Percentiles rank a stretch among this genome's conserved stretches.
These are phyloP conservation scores for Evernia prunastri DNA, from an alignment of 495 filamentous ascomycete genomes.

Conservation along the genomic window DNA sequence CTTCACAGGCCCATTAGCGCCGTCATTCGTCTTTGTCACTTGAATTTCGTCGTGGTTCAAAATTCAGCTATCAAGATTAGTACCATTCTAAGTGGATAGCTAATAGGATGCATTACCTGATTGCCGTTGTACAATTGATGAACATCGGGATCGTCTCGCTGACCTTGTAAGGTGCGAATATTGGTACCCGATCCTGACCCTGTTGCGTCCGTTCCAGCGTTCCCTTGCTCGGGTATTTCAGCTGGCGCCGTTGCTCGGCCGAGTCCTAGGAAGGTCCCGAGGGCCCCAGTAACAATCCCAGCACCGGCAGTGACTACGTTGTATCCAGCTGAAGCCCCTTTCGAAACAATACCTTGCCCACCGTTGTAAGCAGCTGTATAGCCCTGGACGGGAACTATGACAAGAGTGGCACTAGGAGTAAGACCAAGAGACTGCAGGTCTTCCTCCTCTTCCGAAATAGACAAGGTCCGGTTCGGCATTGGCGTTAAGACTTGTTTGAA, in stretches of 20 bases:
- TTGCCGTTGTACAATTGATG: slow-evolving; percentile 85
- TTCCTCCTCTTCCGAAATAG: slow-evolving; percentile 64
- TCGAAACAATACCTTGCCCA: slow-evolving; percentile 38
- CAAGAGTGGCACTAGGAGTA: slow-evolving; percentile 70
- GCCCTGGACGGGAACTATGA: slow-evolving; percentile 64
- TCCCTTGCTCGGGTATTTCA: slow-evolving; percentile 10
- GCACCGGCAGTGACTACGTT: slow-evolving; percentile 31
- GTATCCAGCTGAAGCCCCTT: slow-evolving; percentile 40
- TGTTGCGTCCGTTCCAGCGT: slow-evolving; percentile 20
- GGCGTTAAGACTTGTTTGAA: slow-evolving; percentile 83
- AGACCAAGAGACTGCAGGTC: slow-evolving; percentile 61
- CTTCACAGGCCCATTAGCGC: background rate
- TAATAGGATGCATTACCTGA: slow-evolving; percentile 51
- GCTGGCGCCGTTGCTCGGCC: slow-evolving; percentile 28
- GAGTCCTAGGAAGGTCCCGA: slow-evolving; percentile 53
- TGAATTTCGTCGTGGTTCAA: slow-evolving; percentile 61
- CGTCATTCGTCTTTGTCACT: slow-evolving; percentile 38
- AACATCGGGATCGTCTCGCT: slow-evolving; percentile 43
- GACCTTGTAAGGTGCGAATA: slow-evolving; percentile 55
- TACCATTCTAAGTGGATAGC: background rate
- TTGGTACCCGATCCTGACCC: slow-evolving; percentile 31
- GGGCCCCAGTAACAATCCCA: slow-evolving; percentile 41
- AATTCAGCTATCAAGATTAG: slow-evolving; percentile 53
- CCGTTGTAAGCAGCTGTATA: slow-evolving; percentile 55
- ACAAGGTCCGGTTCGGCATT: slow-evolving; percentile 63